Evolutionary conservation across 257 asterid species (phyloP), one percentile per base, ranked within the genome.

Genomic region (Vinca minor): DNA sequence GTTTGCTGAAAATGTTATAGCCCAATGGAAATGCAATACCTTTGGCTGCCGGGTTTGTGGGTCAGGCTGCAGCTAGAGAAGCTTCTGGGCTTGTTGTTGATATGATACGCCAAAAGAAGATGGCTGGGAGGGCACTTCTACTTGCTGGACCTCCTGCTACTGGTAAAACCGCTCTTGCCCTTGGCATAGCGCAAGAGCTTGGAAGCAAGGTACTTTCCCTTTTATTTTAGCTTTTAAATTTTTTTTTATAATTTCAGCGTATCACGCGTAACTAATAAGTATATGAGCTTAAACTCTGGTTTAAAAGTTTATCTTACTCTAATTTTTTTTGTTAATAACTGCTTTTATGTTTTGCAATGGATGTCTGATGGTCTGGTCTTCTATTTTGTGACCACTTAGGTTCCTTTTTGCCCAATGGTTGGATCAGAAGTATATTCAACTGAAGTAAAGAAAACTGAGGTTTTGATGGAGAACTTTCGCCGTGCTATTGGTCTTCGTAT

Each of bases 391-490:
- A 18, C 47, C 74, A 36, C 45, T 68, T 74, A 91, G 98, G 95
- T 91, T 52, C 98, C 98, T 8, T 92, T 92, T 80, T 92, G 98
- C 72, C 98, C 98, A 39, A 92, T 92, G 98, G 98, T 92, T 64
- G 96, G 98, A 48, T 92, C 98, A n/a, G 96, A 92, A 79, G 98
- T 92, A 34, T 92, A 87, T 76, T 92, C 98, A 46, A 84, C 98
- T 5, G 98, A 92, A 81, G 98, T 92, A 44, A 92, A 92, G 85
- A 92, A 88, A 79, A 88, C 98, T 5, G 98, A 92, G 84, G 84
- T 92, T 68, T 76, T 92, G 61, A 92, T 92, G 98, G 98, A 92
- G 70, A 85, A 85, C 63, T 92, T 92, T 17, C 80, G 98, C 4
- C 82, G 98, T 34, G 98, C 98, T 71, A 92, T 92, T 82, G 96